Conservation (phyloP, 2,329 filamentous ascomycete genomes). For the Alternaria triticina region DNA sequence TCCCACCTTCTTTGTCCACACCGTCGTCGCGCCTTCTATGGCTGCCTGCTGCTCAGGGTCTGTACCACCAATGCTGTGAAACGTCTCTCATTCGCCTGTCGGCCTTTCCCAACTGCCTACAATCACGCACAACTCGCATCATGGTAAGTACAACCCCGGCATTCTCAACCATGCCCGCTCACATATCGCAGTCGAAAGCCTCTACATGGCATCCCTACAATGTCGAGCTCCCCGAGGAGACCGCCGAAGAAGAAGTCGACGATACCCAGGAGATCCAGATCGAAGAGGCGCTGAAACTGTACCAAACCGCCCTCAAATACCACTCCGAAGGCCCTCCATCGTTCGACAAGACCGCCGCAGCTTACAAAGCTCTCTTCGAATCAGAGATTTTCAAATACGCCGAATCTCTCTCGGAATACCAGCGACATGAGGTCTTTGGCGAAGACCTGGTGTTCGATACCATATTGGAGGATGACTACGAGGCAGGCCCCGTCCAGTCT, state of each 20-base stretch:
- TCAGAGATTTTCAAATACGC: conserved; percentile 95
- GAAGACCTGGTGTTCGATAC: conserved; percentile 52
- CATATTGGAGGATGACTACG: conserved; percentile 48
- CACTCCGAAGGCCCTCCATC: conserved; percentile 84
- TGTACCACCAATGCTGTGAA: conserved; percentile 16
- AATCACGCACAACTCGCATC: conserved; percentile 10
- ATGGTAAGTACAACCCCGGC: conserved; percentile 27
- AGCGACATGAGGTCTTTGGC: conserved; percentile 67
- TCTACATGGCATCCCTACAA: conserved; percentile 83
- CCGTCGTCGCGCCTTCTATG: conserved; percentile 1
- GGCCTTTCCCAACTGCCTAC: conserved; percentile 5
- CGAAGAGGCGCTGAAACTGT: conserved; percentile 94
- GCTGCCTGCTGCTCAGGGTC: conserved; percentile 5
- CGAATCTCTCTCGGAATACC: conserved; percentile 84
- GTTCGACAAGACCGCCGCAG: conserved; percentile 76
- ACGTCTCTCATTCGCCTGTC: conserved; percentile 2
- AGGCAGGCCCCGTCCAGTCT: conserved; percentile 50
- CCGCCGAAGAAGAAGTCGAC: conserved; percentile 89
- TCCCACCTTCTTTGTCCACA: not conserved
- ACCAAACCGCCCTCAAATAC: conserved; percentile 87
- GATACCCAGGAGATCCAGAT: conserved; percentile 96
- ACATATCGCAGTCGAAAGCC: conserved; percentile 37
- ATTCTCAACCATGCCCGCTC: conserved; percentile 3
- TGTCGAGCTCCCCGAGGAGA: conserved; percentile 87
- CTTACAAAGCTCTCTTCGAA: conserved; percentile 83